These are phyloP conservation scores for Candida easanensis DNA, from an alignment of 805 yeast species.

Conservation along the genomic window DNA sequence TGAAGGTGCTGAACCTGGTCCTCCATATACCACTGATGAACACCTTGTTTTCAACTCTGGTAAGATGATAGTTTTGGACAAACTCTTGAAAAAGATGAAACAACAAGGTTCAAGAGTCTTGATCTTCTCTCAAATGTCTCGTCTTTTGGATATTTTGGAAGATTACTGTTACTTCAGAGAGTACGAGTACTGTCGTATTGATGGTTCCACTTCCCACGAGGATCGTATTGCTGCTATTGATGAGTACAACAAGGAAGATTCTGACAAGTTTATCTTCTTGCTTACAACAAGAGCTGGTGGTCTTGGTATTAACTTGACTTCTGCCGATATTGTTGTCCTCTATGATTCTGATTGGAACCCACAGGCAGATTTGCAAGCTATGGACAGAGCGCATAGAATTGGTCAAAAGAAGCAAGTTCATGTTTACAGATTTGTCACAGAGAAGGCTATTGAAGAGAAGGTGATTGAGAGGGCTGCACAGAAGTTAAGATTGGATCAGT, in stretches of 20 bases:
- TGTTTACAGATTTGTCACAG: conserved; percentile 91
- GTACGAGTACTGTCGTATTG: conserved; percentile 86
- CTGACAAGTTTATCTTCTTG: conserved; percentile 79
- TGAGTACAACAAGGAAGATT: conserved; percentile 79
- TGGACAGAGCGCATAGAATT: conserved; percentile 97
- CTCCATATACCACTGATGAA: conserved; percentile 94
- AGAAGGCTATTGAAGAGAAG: conserved; percentile 93
- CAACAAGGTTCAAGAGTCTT: conserved; percentile 83
- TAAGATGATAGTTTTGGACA: conserved; percentile 85
- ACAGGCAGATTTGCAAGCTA: conserved; percentile 95
- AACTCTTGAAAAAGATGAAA: conserved; percentile 67
- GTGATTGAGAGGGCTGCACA: conserved; percentile 96
- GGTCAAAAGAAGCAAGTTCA: conserved; percentile 96
- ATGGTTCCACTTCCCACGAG: conserved; percentile 90
- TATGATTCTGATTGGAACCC: conserved; percentile 98
- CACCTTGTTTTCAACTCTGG: conserved; percentile 89
- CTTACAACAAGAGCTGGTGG: conserved; percentile 97
- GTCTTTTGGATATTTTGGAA: conserved; percentile 84
- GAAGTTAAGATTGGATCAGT: conserved; percentile 85
- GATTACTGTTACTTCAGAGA: conserved; percentile 87
- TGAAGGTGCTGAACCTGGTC: conserved; percentile 99
- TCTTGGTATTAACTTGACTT: conserved; percentile 86
- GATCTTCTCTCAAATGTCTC: conserved; percentile 91
- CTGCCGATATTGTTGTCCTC: conserved; percentile 85
- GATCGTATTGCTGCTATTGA: conserved; percentile 92